Conservation (phyloP, 352 stramenopile species). For the Globisporangium paddicum region DNA sequence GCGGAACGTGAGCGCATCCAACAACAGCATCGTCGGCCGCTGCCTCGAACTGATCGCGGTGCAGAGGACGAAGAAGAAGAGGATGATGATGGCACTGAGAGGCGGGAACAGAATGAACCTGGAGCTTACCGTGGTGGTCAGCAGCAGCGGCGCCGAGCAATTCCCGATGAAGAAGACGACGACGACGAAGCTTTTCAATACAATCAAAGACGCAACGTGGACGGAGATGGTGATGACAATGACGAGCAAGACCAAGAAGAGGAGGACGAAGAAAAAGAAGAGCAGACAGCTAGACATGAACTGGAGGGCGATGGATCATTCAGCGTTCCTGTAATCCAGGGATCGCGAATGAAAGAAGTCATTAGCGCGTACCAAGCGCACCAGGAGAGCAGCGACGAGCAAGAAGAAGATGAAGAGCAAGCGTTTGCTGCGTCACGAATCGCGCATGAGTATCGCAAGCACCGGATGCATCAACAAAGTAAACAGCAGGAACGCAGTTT, state of each 20-base stretch:
- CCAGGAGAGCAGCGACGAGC: too few species aligned
- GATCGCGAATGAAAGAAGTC: slow-evolving; percentile 11
- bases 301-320: slow-evolving; percentile 1
- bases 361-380: slow-evolving; percentile 11
- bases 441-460: slow-evolving; percentile 23
- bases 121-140: not conserved
- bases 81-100: slow-evolving; percentile 1
- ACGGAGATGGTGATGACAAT: not conserved
- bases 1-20: not conserved
- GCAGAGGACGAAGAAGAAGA: not conserved
- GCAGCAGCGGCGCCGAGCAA: not conserved
- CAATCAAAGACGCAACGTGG: not conserved
- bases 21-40: not conserved
- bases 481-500: slow-evolving; percentile 11
- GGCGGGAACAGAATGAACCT: slow-evolving; percentile 12
- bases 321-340: not conserved
- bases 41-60: not conserved
- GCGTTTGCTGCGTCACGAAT: slow-evolving; percentile 25
- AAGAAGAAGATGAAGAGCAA: slow-evolving; percentile 2
- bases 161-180: slow-evolving; percentile 12
- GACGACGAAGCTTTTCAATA: slow-evolving; percentile 27
- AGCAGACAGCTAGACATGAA: not conserved
- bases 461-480: slow-evolving; percentile 15
- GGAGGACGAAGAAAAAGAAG: slow-evolving; percentile 6
- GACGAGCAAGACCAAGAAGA: slow-evolving; percentile 4